phyloP scores from a whole-genome alignment of 495 filamentous ascomycete genomes.

The Trichoderma parareesei region DNA sequence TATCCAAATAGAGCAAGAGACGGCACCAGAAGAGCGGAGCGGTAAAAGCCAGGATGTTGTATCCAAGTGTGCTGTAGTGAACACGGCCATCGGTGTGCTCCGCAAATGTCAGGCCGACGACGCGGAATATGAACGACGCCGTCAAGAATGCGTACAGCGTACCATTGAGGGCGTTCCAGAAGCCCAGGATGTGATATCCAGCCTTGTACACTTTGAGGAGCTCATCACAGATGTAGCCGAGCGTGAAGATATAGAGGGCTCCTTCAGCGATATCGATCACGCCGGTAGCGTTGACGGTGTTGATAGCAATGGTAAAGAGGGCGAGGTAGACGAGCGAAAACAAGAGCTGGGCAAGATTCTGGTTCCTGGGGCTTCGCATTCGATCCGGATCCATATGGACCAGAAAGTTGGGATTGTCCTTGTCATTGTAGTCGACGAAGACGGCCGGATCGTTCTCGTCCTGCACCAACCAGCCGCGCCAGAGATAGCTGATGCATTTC shows the following conservation, averaged over 20 bases:
- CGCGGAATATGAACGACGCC: slow-evolving; percentile 65
- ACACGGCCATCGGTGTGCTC: slow-evolving; percentile 42
- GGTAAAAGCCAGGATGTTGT: slow-evolving; percentile 85
- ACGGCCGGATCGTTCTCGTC: slow-evolving; percentile 79
- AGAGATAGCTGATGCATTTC: slow-evolving; percentile 81
- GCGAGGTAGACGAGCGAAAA: slow-evolving; percentile 75
- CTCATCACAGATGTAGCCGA: slow-evolving; percentile 91
- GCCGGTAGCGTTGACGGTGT: slow-evolving; percentile 68
- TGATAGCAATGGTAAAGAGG: slow-evolving; percentile 85
- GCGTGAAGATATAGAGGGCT: slow-evolving; percentile 81
- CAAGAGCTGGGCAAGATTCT: slow-evolving; percentile 80
- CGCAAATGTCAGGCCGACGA: slow-evolving; percentile 63
- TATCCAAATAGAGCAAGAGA: slow-evolving; percentile 86
- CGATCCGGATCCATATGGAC: slow-evolving; percentile 85
- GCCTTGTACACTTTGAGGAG: slow-evolving; percentile 84
- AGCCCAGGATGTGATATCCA: slow-evolving; percentile 76
- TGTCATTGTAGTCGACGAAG: slow-evolving; percentile 76
- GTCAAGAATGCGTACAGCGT: slow-evolving; percentile 70
- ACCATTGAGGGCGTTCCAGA: slow-evolving; percentile 93
- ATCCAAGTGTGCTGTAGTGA: slow-evolving; percentile 69
- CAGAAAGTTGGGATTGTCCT: slow-evolving; percentile 64
- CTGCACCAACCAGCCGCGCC: slow-evolving; percentile 94
- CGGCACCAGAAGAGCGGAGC: slow-evolving; percentile 97
- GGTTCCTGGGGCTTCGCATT: slow-evolving; percentile 85
- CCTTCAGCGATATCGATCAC: slow-evolving; percentile 81